Evolutionary conservation across 495 filamentous ascomycete genomes (phyloP).

Genomic region (Glonium stellatum): DNA sequence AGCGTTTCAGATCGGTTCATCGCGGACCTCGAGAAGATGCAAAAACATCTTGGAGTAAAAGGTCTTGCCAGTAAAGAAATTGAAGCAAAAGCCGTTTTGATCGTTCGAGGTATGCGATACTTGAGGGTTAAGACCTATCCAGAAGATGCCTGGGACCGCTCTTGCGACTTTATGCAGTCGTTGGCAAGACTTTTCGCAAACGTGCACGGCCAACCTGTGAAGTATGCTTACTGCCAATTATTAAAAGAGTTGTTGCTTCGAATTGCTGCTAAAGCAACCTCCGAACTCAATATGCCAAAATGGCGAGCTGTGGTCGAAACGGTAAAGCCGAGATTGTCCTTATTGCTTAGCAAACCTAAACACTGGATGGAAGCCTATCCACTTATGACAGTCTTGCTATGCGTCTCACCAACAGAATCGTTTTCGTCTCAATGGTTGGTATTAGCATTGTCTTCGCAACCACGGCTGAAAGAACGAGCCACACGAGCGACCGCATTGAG

Average conservation of each 20-base stretch:
- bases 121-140: constrained; percentile 63
- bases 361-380: constrained; percentile 87
- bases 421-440: constrained; percentile 83
- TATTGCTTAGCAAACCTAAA: constrained; percentile 82
- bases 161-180: constrained; percentile 78
- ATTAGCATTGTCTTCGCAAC: constrained; percentile 64
- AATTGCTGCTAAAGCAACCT: constrained; percentile 67
- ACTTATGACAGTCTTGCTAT: constrained; percentile 73
- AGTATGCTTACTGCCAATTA: constrained; percentile 88
- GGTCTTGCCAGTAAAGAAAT: constrained; percentile 49
- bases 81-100: constrained; percentile 72
- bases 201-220: constrained; percentile 79
- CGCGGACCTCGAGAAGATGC: constrained; percentile 65
- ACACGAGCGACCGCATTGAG: constrained; percentile 76
- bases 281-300: constrained; percentile 65
- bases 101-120: constrained; percentile 87
- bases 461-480: constrained; percentile 73
- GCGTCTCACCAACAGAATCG: constrained; percentile 74
- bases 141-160: constrained; percentile 71
- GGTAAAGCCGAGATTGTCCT: constrained; percentile 64
- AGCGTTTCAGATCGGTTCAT: constrained; percentile 78
- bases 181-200: constrained; percentile 74
- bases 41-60: constrained; percentile 64
- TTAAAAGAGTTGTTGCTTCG: constrained; percentile 83
- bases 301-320: constrained; percentile 79